Evolutionary conservation across 176 grass and related monocot genomes (phyloP).

Genomic region (Triticum urartu): DNA sequence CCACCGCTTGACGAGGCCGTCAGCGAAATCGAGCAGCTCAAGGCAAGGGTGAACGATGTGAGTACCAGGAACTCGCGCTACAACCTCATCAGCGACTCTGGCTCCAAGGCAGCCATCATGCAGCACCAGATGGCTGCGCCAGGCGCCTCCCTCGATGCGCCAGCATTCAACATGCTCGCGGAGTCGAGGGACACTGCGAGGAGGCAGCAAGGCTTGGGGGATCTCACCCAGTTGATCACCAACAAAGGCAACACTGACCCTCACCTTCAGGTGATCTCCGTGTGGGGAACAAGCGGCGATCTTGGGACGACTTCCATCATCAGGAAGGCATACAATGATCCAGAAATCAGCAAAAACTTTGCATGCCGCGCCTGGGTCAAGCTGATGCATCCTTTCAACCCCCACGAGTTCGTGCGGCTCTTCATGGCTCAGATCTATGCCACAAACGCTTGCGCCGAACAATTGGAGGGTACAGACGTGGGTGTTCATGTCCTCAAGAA

Average conservation of each 20-base stretch:
- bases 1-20: not conserved
- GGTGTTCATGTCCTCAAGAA: not conserved
- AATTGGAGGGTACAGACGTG: no score
- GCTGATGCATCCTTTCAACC: slow-evolving; percentile 2
- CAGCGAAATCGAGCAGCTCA: not conserved
- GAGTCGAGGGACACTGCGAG: not conserved
- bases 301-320: not conserved
- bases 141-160: not conserved
- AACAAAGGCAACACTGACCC: accelerated
- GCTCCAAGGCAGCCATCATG: not conserved
- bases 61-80: slow-evolving; percentile 11
- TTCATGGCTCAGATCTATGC: not conserved
- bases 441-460: no score
- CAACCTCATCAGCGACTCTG: not conserved
- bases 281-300: not conserved
- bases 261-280: not conserved
- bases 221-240: slow-evolving; percentile 1
- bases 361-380: not conserved
- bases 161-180: not conserved
- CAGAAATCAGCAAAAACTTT: not conserved
- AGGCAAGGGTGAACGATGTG: slow-evolving; percentile 8
- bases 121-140: not conserved
- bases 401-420: not conserved
- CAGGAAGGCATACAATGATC: not conserved
- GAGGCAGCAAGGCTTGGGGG: not conserved